Evolutionary conservation across 1,139 yeast genomes (phyloP).

Genomic region (Torulaspora pretoriensis): DNA sequence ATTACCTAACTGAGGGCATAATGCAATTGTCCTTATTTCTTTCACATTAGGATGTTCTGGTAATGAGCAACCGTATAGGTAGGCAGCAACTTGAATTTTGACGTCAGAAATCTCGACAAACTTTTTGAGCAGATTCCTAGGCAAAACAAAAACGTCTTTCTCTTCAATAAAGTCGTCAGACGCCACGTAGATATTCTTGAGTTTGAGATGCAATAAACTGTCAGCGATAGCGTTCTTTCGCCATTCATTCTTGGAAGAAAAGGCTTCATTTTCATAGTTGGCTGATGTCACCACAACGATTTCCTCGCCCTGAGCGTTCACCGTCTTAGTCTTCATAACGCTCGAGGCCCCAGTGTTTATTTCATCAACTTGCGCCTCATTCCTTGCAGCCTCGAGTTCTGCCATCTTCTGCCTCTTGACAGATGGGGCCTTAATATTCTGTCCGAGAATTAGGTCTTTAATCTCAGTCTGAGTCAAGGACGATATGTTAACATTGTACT

Average conservation of each 20-base stretch:
- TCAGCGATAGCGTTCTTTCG: conserved; percentile 80
- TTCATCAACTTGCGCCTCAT: conserved; percentile 32
- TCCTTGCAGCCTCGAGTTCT: conserved; percentile 61
- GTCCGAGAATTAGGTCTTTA: conserved; percentile 90
- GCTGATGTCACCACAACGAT: conserved; percentile 91
- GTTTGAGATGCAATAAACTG: conserved; percentile 64
- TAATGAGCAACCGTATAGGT: conserved; percentile 73
- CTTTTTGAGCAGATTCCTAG: conserved; percentile 73
- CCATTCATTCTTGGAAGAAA: conserved; percentile 89
- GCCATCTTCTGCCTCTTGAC: conserved; percentile 75
- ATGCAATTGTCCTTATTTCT: conserved; percentile 69
- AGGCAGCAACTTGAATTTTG: conserved; percentile 79
- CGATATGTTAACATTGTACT: conserved; percentile 79
- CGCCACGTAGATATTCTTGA: conserved; percentile 72
- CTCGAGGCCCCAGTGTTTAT: conserved; percentile 42
- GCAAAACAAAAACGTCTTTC: conserved; percentile 66
- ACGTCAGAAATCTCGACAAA: conserved; percentile 79
- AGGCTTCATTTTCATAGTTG: conserved; percentile 78
- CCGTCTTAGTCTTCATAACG: conserved; percentile 79
- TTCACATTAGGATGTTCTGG: conserved; percentile 64
- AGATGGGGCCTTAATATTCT: conserved; percentile 88
- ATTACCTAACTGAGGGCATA: conserved; percentile 88
- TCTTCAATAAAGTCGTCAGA: conserved; percentile 54
- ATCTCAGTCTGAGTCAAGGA: conserved; percentile 91
- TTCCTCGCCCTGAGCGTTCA: conserved; percentile 94